Conservation (phyloP, 176 grass and related monocot species). For the Oryza glaberrima region DNA sequence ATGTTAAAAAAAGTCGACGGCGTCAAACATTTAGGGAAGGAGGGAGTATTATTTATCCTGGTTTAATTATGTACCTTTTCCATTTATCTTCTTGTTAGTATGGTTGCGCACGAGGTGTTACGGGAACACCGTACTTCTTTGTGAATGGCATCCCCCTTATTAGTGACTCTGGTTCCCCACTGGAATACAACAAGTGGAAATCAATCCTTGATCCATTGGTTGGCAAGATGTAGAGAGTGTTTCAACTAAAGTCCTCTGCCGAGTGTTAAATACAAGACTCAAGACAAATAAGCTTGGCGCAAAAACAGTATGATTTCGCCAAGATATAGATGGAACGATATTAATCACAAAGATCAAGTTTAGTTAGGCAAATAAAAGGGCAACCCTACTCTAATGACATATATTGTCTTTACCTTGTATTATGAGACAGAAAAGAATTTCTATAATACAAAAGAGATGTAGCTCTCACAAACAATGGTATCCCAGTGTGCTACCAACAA, state of each 20-base stretch:
- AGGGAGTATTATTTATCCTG: not conserved
- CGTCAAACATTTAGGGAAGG: too few species aligned
- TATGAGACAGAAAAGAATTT: not conserved
- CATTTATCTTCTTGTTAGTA: constrained; percentile 49
- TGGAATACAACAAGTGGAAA: constrained; percentile 71
- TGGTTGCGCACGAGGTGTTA: constrained; percentile 85
- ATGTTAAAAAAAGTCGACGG: too few species aligned
- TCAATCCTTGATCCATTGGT: constrained; percentile 65
- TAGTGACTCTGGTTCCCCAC: constrained; percentile 17
- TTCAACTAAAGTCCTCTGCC: not conserved
- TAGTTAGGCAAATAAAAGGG: not conserved
- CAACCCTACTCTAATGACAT: not conserved
- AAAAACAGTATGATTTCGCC: not conserved
- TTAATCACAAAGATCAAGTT: not conserved
- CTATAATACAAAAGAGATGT: not conserved
- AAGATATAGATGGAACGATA: not conserved
- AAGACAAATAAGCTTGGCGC: not conserved
- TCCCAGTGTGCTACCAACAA: not conserved
- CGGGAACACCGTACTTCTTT: constrained; percentile 83
- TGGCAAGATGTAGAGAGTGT: constrained; percentile 39
- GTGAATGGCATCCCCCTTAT: constrained; percentile 86
- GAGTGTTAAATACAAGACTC: not conserved
- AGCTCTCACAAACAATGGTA: not conserved
- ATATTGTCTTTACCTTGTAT: not conserved
- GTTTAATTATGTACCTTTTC: not conserved